Base-by-base conservation (phyloP, 805 yeast genomes). In the Candida coquimbonensis region DNA sequence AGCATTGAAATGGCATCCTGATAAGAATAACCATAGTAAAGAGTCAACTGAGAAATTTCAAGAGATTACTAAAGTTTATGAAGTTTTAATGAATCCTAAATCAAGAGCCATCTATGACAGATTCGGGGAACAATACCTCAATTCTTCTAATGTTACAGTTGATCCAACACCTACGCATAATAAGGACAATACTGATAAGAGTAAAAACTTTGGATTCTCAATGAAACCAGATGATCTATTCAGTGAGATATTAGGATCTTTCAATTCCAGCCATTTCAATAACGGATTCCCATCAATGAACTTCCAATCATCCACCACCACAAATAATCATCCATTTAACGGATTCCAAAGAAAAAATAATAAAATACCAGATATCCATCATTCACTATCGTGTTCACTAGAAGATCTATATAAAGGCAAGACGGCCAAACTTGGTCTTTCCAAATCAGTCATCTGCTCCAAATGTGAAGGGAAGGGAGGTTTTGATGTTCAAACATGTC, bases 41-140 rank as follows among this genome's bases (percentile, higher is more conserved):
- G 97, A 90, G 65, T 96, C 96, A 9, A 93, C 95, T 37, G 96
- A 88, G 63, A 87, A 84, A 70, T 90, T 90, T 68, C 91, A 90
- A 68, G 95, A 87, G 62, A 75, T 88, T 58, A 81, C 91, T 2
- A 78, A 77, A 52, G 96, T 97, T 3, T 79, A 91, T 65, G 96
- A 90, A 66, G 73, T 88, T 21, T 72, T 91, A 49, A 75, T 84
- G 21, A 96, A 90, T 62, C 70, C 81, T 13, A 81, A 88, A 59
- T 88, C 88, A 72, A 83, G 98, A 70, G 84, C 83, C 35, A 57
- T 83, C 4, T 91, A 91, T 63, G 98, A 93, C 68, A 78, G 75
- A 50, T 87, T 76, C 61, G 99, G 99, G 63, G 87, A 83, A 64
- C 96, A 86, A 56, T 98, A 98, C 40, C 72, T 91, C 56, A 72